Evolutionary conservation across 2,329 filamentous ascomycete genomes (phyloP), one percentile per base, ranked within the genome.

Genomic region (Dendryphion nanum): DNA sequence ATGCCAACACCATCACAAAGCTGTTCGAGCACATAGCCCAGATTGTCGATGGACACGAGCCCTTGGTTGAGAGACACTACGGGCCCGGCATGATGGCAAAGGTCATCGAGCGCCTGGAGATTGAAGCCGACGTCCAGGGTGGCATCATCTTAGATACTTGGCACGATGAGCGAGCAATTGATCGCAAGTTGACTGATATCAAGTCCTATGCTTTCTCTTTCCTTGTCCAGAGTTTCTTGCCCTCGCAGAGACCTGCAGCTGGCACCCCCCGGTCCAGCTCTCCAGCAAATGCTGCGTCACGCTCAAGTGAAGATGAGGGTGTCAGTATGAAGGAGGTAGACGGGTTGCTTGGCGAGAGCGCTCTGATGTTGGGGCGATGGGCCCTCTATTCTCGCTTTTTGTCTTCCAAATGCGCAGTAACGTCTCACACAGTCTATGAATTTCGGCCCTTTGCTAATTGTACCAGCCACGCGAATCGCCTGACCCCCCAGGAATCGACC

Each of bases 121-220:
- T 90, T 57, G 93, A 98, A 69, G 93, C 89, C 2, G 93, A 98
- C 66, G 85, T 95, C 1, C 93, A 98, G 68, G 93, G 90, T 15
- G 93, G 93, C 48, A 95, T 97, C 51, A 83, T 98, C 41, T 73
- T 98, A 36, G 93, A 98, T 62, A 93, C 90, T 0, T 98, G 93
- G 89, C 84, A 83, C 38, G 93, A 98, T 48, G 91, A 97, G 59
- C 79, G 89, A 42, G 79, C 75, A 42, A 81, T 98, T 33, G 86
- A 91, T 59, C 81, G 91, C 53, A 88, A 85, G 59, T 73, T 98
- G 44, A 97, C 87, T 3, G 93, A 98, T 57, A 88, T 95, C 65
- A 97, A 94, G 70, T 95, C 90, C 38, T 98, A 98, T 61, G 90
- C 93, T 1, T 98, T 95, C 64, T 95, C 90, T 0, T 98, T 98